A percentile compares a stretch with the other conserved stretches of the same genome.
phyloP scores from a whole-genome alignment of 805 yeast species.

The Myxozyma vanderwaltii region DNA sequence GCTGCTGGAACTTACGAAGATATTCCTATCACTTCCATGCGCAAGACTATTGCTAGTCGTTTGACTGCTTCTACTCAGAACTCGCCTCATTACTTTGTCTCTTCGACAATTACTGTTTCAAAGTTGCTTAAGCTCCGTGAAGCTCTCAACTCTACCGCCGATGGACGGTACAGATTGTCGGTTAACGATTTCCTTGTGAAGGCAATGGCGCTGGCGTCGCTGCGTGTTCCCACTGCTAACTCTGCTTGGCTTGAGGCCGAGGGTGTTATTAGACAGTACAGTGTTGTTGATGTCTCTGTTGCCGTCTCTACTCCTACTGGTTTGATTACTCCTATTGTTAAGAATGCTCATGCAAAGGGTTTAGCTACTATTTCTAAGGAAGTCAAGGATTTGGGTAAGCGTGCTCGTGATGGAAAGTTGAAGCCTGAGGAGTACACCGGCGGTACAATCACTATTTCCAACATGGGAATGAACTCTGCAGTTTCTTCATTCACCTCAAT shows the following conservation, averaged over 20 bases:
- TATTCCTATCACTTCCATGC: conserved; percentile 85
- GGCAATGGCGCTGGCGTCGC: conserved; percentile 88
- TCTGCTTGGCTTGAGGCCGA: conserved; percentile 89
- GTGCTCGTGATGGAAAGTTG: conserved; percentile 93
- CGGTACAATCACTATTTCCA: conserved; percentile 97
- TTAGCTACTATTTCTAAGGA: conserved; percentile 76
- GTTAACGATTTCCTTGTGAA: conserved; percentile 93
- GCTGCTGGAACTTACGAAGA: conserved; percentile 68
- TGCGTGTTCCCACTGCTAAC: conserved; percentile 91
- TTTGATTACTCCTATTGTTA: conserved; percentile 92
- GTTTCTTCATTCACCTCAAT: conserved; percentile 92
- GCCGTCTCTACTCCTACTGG: conserved; percentile 99
- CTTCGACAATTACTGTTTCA: conserved; percentile 81
- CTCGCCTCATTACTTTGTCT: conserved; percentile 90
- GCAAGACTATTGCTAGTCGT: conserved; percentile 90
- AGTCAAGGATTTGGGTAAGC: conserved; percentile 90
- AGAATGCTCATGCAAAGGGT: conserved; percentile 85
- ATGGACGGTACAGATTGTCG: conserved; percentile 86
- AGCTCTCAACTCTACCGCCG: conserved; percentile 79
- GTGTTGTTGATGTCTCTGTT: conserved; percentile 91
- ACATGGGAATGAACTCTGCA: conserved; percentile 98
- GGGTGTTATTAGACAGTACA: conserved; percentile 89
- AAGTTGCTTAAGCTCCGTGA: conserved; percentile 91
- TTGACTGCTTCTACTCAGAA: conserved; percentile 80
- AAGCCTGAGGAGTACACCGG: conserved; percentile 98